A percentile compares a stretch with the other conserved stretches of the same genome.
phyloP scores from a whole-genome alignment of 768 basidiomycete genomes.

The Tricholoma saponaceum region DNA sequence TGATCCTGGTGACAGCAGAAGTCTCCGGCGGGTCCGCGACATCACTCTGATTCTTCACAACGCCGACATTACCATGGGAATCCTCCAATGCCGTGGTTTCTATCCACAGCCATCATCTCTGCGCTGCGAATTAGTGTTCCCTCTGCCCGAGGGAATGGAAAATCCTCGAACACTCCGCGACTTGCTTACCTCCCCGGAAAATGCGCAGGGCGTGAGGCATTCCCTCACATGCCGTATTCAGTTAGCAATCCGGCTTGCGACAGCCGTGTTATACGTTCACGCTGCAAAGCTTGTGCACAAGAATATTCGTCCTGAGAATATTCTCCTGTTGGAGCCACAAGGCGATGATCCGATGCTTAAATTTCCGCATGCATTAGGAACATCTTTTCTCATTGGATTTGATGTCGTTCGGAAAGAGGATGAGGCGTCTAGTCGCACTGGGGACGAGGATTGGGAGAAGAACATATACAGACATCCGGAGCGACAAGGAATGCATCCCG shows the following conservation, averaged over 20 bases:
- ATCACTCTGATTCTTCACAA: slow-evolving; percentile 2
- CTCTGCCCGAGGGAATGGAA: not conserved
- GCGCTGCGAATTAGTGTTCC: slow-evolving; percentile 3
- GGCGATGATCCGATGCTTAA: not conserved
- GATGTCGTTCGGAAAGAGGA: slow-evolving; percentile 4
- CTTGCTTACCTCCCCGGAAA: slow-evolving; percentile 4
- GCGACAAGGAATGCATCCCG: slow-evolving; percentile 4
- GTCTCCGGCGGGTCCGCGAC: slow-evolving; percentile 2
- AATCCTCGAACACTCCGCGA: slow-evolving; percentile 4
- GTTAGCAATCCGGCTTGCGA: slow-evolving; percentile 1
- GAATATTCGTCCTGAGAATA: slow-evolving; percentile 7
- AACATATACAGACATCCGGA: slow-evolving; percentile 5
- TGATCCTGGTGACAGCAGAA: slow-evolving; percentile 4
- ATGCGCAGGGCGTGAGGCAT: slow-evolving; percentile 2
- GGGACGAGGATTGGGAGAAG: slow-evolving; percentile 5
- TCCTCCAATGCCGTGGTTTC: slow-evolving; percentile 3
- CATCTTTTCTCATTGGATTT: slow-evolving; percentile 3
- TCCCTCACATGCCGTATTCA: slow-evolving; percentile 1
- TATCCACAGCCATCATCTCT: not conserved
- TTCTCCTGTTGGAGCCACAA: not conserved
- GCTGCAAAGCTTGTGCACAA: slow-evolving; percentile 5
- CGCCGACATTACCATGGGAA: slow-evolving; percentile 1
- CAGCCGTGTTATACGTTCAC: slow-evolving; percentile 5
- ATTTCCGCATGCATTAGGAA: not conserved
- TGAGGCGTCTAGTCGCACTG: slow-evolving; percentile 1